A percentile compares a stretch with the other conserved stretches of the same genome.
phyloP scores from a whole-genome alignment of 345 rosid species.

The Passiflora organensis region DNA sequence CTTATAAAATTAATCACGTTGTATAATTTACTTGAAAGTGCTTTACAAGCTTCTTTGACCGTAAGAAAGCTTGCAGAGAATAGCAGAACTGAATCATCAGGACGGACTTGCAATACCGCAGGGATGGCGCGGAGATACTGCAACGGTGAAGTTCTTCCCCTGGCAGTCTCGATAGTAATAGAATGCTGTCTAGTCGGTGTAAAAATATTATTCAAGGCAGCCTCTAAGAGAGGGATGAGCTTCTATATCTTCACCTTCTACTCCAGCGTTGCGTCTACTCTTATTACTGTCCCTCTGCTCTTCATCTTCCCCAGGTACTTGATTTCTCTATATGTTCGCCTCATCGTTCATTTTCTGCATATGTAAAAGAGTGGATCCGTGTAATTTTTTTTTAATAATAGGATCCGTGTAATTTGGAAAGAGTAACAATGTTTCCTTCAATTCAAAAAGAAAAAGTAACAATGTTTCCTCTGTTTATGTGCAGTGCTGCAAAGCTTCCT shows the following conservation, averaged over 20 bases:
- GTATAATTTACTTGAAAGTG: no score
- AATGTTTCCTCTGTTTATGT: conserved; percentile 4
- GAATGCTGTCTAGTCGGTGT: neutral
- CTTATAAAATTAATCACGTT: no score
- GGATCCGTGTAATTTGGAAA: no score
- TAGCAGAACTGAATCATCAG: no score
- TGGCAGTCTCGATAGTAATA: neutral
- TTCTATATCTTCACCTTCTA: neutral
- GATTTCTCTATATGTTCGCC: neutral
- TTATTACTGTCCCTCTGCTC: neutral
- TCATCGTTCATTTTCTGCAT: neutral
- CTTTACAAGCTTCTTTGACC: no score
- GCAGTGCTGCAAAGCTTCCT: conserved; percentile 8
- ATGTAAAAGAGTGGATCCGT: no score
- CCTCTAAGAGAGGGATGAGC: neutral
- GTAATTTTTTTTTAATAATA: no score
- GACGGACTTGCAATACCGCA: no score
- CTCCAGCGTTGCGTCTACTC: neutral
- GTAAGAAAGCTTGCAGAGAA: no score
- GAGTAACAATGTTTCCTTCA: no score
- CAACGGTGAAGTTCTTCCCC: neutral
- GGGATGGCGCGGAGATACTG: neutral
- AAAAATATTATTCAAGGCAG: neutral
- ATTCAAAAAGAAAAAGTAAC: no score
- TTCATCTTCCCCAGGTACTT: neutral